Conservation (phyloP, 495 filamentous ascomycete genomes). For the Aspergillus ostianus region DNA sequence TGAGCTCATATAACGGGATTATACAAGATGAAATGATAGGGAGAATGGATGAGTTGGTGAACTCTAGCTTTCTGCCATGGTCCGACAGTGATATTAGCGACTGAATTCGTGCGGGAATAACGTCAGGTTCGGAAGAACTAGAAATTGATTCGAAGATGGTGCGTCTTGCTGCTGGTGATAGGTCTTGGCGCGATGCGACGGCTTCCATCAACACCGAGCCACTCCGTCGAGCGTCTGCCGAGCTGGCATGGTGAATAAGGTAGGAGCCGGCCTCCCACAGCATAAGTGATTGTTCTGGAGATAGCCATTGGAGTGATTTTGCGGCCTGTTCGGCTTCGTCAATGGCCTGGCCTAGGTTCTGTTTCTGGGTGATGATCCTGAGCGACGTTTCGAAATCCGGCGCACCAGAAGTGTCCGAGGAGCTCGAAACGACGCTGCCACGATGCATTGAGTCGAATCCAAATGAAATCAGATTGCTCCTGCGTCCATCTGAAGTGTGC, state of each 20-base stretch:
- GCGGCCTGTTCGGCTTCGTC: constrained; percentile 42
- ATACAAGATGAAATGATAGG: constrained; percentile 44
- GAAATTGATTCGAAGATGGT: constrained; percentile 40
- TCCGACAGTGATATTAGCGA: constrained; percentile 45
- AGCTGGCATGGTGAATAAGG: constrained; percentile 38
- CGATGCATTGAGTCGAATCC: constrained; percentile 48
- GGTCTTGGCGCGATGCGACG: constrained; percentile 42
- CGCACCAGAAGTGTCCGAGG: constrained; percentile 41
- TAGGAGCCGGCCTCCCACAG: constrained; percentile 45
- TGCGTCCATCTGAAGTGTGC: constrained; percentile 33
- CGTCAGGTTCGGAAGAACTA: constrained; percentile 35
- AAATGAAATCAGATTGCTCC: constrained; percentile 27
- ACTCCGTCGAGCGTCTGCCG: constrained; percentile 37
- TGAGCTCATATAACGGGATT: constrained; percentile 38
- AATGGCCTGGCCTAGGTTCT: constrained; percentile 36
- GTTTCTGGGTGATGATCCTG: constrained; percentile 34
- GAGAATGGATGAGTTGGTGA: constrained; percentile 38
- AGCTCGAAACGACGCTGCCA: constrained; percentile 43
- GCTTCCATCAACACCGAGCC: constrained; percentile 38
- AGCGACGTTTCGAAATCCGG: constrained; percentile 43
- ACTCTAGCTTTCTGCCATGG: constrained; percentile 48
- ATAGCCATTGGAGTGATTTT: constrained; percentile 36
- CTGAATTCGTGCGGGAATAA: constrained; percentile 39
- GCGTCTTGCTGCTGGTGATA: constrained; percentile 35
- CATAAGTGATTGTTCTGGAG: constrained; percentile 39